Evolutionary conservation across 116 monocot species (phyloP).

Genomic region (Iris pallida): DNA sequence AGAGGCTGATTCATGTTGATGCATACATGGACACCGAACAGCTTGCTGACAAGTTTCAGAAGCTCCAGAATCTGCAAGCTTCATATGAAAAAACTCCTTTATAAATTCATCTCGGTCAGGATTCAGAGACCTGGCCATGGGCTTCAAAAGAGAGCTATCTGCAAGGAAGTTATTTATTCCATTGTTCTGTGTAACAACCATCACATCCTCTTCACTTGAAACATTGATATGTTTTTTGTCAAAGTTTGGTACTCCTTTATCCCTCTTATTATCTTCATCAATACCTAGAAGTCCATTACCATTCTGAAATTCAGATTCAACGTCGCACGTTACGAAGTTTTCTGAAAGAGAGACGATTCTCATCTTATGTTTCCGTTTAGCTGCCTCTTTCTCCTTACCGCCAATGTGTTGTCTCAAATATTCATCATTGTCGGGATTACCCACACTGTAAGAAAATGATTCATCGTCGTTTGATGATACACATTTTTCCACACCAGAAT

Average conservation of each 20-base stretch:
- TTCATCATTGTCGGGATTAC: neutral
- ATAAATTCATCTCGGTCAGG: conserved; percentile 19
- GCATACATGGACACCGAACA: conserved; percentile 44
- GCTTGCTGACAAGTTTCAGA: conserved; percentile 47
- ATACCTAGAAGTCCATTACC: conserved; percentile 21
- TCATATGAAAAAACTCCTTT: conserved; percentile 31
- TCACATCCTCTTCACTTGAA: conserved; percentile 10
- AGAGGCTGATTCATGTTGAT: conserved; percentile 30
- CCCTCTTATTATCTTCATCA: conserved; percentile 5
- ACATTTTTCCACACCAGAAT: neutral
- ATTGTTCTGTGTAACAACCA: neutral
- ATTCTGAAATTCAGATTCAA: conserved; percentile 7
- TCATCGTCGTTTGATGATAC: conserved; percentile 8
- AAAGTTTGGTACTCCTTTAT: neutral
- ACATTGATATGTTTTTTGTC: conserved; percentile 2
- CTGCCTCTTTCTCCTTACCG: conserved; percentile 19
- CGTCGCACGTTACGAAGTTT: conserved; percentile 9
- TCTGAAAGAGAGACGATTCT: conserved; percentile 31
- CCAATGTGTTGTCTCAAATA: conserved; percentile 8
- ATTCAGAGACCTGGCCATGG: conserved; percentile 4
- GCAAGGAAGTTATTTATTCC: neutral
- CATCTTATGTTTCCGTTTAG: conserved; percentile 36
- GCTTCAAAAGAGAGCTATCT: too few relatives aligned
- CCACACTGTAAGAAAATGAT: conserved; percentile 7
- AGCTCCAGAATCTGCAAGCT: conserved; percentile 30